Conservation (phyloP, 2,329 filamentous ascomycete genomes). For the Neonectria faginata region DNA sequence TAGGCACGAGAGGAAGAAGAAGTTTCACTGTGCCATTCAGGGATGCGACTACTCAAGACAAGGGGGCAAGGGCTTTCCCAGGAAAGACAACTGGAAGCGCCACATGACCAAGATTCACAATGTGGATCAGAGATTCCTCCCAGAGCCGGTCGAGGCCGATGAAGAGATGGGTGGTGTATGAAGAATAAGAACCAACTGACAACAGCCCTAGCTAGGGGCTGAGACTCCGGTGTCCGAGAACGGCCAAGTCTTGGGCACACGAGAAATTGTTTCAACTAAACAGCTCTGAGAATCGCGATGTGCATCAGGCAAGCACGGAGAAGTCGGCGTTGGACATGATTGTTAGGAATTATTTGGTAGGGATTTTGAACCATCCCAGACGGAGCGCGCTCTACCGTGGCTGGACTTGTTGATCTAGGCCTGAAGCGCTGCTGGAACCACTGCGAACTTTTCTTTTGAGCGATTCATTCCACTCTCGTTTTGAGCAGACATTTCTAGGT, state of each 20-base stretch:
- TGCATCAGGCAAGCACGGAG: slow-evolving; percentile 23
- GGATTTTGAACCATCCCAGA: slow-evolving; percentile 1
- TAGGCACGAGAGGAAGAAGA: slow-evolving; percentile 69
- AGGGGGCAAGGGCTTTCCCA: slow-evolving; percentile 69
- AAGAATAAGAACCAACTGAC: not conserved
- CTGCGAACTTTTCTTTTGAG: slow-evolving; percentile 31
- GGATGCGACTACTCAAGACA: slow-evolving; percentile 67
- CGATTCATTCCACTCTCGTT: slow-evolving; percentile 40
- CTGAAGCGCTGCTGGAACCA: slow-evolving; percentile 11
- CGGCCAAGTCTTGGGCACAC: not conserved
- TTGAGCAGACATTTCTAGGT: slow-evolving; percentile 29
- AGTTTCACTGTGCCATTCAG: slow-evolving; percentile 67
- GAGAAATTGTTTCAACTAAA: slow-evolving; percentile 22
- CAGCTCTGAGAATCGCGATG: slow-evolving; percentile 15
- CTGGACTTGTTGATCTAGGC: not conserved
- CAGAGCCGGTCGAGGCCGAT: slow-evolving; percentile 58
- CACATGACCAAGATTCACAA: slow-evolving; percentile 72
- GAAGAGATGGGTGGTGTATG: slow-evolving; percentile 46
- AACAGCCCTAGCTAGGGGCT: not conserved
- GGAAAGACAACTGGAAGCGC: slow-evolving; percentile 72
- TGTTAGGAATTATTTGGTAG: slow-evolving; percentile 5
- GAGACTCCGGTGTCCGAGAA: not conserved
- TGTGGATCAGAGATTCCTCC: slow-evolving; percentile 54
- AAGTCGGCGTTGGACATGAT: slow-evolving; percentile 23
- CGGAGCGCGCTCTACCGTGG: not conserved